Evolutionary conservation across 257 asterid species (phyloP), one percentile per base, ranked within the genome.

Genomic region (Fraxinus quadrangulata): DNA sequence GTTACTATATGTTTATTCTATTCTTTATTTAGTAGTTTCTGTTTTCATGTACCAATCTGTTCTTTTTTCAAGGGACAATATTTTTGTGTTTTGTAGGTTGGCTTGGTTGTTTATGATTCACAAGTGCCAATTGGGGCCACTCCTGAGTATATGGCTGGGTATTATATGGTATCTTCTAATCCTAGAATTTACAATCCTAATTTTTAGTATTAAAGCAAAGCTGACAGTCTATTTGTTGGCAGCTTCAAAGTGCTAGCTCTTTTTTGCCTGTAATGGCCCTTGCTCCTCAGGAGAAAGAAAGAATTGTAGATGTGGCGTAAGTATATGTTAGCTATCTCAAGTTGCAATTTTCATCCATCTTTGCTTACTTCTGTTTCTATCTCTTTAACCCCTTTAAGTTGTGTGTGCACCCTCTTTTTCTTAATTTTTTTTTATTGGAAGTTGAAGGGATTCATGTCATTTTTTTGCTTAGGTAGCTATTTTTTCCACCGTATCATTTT

Each of bases 61-160:
- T 24, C 47, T 47, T 49, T 70, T 70, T 28, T 67, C n/a, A 10
- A 68, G 68, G 47, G 76, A 80, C 70, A 14, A 34, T 68, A 67
- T 78, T 61, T 24, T 75, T 77, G 34, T 49, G 45, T 72, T 78
- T 59, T 77, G 34, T 82, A 91, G 99, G 99, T 95, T 72, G 99
- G 99, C 71, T 89, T 95, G 90, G 96, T 89, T 80, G 97, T 95
- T 24, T 95, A 90, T 84, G 95, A 92, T 77, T 95, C 99, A 71
- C 98, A 91, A 93, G 94, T 95, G 78, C 98, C 99, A 65, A 86
- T 91, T 80, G 99, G 99, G 76, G 99, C 99, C 31, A 95, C 97
- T 80, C 98, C 99, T 26, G 99, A 93, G 76, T 93, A 93, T 83
- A 93, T 95, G 98, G 99, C 99, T 81, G 99, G 99, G 68, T 90